Conservation (phyloP, 805 yeast genomes). For the Saturnispora silvae region DNA sequence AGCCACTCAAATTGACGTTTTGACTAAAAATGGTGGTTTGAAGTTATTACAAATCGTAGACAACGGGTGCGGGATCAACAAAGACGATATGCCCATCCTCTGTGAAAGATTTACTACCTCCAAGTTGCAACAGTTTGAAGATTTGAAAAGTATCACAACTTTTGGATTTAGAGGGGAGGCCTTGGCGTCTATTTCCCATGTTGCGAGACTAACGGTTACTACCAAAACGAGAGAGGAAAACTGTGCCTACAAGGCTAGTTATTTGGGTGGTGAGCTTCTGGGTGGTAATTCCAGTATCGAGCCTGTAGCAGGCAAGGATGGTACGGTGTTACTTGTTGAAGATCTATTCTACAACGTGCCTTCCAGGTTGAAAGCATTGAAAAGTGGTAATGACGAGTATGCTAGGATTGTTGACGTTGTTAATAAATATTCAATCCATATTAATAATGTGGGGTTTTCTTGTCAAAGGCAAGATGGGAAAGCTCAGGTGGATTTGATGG, state of each 20-base stretch:
- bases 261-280: constrained; percentile 50
- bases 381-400: constrained; percentile 64
- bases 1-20: constrained; percentile 60
- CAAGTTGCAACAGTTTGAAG: constrained; percentile 65
- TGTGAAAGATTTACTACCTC: constrained; percentile 93
- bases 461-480: constrained; percentile 71
- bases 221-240: constrained; percentile 54
- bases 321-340: constrained; percentile 78
- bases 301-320: constrained; percentile 78
- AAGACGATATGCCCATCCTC: constrained; percentile 64
- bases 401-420: constrained; percentile 69
- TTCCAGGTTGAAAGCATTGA: constrained; percentile 58
- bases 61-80: constrained; percentile 74
- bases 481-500: constrained; percentile 50
- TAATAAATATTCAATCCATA: constrained; percentile 74
- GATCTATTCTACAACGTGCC: constrained; percentile 86
- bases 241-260: constrained; percentile 66
- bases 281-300: constrained; percentile 33
- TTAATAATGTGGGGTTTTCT: constrained; percentile 56
- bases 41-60: constrained; percentile 81
- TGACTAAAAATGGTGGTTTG: constrained; percentile 87
- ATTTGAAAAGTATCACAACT: constrained; percentile 57
- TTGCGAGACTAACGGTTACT: constrained; percentile 68
- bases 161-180: constrained; percentile 98
- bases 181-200: constrained; percentile 84